These are phyloP conservation scores for Yarrowia galli DNA, from an alignment of 1,139 yeast species.

Conservation along the genomic window DNA sequence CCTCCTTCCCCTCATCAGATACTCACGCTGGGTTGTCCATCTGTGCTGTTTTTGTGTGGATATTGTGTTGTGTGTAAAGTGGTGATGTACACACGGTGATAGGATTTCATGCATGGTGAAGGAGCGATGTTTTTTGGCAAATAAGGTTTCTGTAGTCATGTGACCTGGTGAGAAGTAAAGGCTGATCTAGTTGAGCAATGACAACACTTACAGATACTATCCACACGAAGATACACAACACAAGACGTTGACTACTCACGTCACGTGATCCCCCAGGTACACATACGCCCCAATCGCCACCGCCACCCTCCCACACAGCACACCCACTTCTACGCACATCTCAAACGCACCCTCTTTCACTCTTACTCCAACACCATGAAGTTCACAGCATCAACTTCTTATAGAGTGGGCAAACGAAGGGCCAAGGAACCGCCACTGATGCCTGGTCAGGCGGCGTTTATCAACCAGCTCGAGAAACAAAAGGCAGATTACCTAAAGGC, in stretches of 20 bases:
- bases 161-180: too few species aligned
- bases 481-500: slow-evolving; percentile 42
- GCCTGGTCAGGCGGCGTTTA: slow-evolving; percentile 47
- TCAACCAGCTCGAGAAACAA: slow-evolving; percentile 47
- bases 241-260: too few species aligned
- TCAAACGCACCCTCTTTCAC: not conserved
- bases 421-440: slow-evolving; percentile 44
- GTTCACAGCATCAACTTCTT: slow-evolving; percentile 52
- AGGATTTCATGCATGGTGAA: slow-evolving; percentile 17
- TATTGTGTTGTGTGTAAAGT: not conserved
- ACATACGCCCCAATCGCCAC: too few species aligned
- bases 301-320: too few species aligned
- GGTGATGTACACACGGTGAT: slow-evolving; percentile 19
- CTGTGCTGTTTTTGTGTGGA: slow-evolving; percentile 12
- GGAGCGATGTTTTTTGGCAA: not conserved
- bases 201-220: too few species aligned
- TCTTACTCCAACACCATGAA: slow-evolving; percentile 47
- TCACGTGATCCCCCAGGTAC: too few species aligned
- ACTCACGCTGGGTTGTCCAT: slow-evolving; percentile 38
- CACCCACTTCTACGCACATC: too few species aligned
- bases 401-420: slow-evolving; percentile 38
- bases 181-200: too few species aligned
- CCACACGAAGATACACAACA: too few species aligned
- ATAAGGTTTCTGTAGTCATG: not conserved
- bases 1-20: not conserved